Conservation (phyloP, 768 basidiomycete species). For the Favolaschia claudopus region DNA sequence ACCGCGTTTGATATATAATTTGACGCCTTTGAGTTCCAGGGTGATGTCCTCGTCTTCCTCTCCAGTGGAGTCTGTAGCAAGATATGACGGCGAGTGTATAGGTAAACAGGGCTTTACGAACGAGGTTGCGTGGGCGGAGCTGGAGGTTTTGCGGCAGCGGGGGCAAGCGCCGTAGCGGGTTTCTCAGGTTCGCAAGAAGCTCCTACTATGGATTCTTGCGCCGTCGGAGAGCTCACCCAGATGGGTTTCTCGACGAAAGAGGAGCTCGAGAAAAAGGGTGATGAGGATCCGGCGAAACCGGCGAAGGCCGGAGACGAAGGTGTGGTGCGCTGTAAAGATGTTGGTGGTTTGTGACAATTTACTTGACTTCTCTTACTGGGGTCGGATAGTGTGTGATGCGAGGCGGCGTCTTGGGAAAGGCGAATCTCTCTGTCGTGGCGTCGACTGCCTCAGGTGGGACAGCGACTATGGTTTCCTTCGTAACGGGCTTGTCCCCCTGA, state of each 20-base stretch:
- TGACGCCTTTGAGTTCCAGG: constrained; percentile 66
- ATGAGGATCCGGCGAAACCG: constrained; percentile 42
- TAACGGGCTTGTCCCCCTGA: background rate
- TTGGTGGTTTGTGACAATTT: too few relatives aligned
- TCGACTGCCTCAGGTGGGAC: background rate
- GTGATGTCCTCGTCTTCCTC: constrained; percentile 69
- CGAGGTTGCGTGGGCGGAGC: constrained; percentile 34
- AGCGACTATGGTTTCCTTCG: background rate
- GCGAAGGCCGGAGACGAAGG: constrained; percentile 27
- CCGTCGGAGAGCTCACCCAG: constrained; percentile 30
- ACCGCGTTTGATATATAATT: constrained; percentile 66
- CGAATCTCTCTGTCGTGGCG: constrained; percentile 6
- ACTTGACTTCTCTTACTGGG: constrained; percentile 18
- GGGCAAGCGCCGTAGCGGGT: constrained; percentile 24
- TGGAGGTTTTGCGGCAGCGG: constrained; percentile 33
- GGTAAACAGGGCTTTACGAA: constrained; percentile 35
- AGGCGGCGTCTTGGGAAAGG: constrained; percentile 13
- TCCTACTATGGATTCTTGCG: constrained; percentile 5
- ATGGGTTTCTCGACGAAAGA: constrained; percentile 27
- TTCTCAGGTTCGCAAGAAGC: constrained; percentile 24
- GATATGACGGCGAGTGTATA: constrained; percentile 35
- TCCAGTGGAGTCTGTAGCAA: constrained; percentile 57
- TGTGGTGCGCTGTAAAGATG: constrained; percentile 3
- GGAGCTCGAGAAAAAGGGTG: constrained; percentile 37
- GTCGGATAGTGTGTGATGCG: constrained; percentile 12